phyloP scores from a whole-genome alignment of 495 filamentous ascomycete species.

The Chaetomium fimeti region DNA sequence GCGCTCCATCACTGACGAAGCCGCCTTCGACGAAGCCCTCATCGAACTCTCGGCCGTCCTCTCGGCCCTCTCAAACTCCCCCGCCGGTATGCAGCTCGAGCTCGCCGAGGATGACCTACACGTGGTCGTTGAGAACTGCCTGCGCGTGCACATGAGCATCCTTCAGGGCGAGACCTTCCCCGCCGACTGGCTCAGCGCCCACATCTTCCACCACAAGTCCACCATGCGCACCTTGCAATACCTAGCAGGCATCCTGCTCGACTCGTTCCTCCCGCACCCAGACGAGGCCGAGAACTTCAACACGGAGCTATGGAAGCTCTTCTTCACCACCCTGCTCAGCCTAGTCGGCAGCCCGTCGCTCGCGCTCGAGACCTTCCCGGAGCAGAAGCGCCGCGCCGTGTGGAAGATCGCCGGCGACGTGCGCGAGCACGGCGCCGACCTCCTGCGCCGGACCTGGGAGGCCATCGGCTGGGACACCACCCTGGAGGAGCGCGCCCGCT shows the following conservation, averaged over 20 bases:
- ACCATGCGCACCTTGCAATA: constrained; percentile 86
- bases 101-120: constrained; percentile 74
- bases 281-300: constrained; percentile 93
- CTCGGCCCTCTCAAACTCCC: constrained; percentile 71
- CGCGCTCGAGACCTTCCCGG: constrained; percentile 92
- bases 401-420: constrained; percentile 99
- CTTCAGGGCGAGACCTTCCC: constrained; percentile 89
- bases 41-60: constrained; percentile 87
- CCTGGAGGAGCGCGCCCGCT: constrained; percentile 66
- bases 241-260: constrained; percentile 70
- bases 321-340: constrained; percentile 84
- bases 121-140: constrained; percentile 66
- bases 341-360: constrained; percentile 85
- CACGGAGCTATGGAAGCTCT: constrained; percentile 88
- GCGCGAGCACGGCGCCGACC: constrained; percentile 80
- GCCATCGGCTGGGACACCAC: constrained; percentile 95
- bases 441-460: constrained; percentile 85
- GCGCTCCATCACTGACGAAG: constrained; percentile 59
- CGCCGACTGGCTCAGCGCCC: constrained; percentile 82
- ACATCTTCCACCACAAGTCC: constrained; percentile 92
- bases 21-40: constrained; percentile 81
- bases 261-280: constrained; percentile 76
- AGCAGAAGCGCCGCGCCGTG: constrained; percentile 91
- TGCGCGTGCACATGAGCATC: constrained; percentile 85
- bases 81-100: constrained; percentile 64